Base-by-base conservation (phyloP, 2,329 filamentous ascomycete species). In the Polychaeton citri region DNA sequence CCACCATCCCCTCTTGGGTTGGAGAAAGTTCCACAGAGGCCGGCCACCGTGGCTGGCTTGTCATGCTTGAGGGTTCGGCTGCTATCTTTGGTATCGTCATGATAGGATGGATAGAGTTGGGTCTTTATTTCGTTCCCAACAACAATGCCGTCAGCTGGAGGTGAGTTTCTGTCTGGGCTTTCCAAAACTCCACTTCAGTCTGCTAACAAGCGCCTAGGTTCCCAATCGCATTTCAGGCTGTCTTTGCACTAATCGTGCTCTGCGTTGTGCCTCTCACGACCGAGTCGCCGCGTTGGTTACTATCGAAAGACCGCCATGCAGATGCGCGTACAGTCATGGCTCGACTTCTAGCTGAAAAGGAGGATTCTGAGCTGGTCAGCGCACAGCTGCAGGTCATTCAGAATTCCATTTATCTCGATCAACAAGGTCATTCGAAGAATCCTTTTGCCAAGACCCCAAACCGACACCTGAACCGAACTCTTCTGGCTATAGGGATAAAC, bases 151-250 rank as follows among this genome's bases (percentile, higher is more conserved):
- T 46, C 16, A 41, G 36, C 32, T 50, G 43, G 24, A 28, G 24
- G 24, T 28, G 24, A 28, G 24, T 12, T 10, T 10, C 7, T 28
- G 12, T 7, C 7, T 12, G 7, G 7, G n/a, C 24, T 28, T 12
- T 10, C 12, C 24, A 17, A 6, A 19, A 5, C 10, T 17, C 3
- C 4, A 32, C 30, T 10, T 3, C 5, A 15, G 13, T 32, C 10
- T 4, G 12, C 13, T 19, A 10, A 32, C 30, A 17, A 17, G 40
- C 42, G 51, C 50, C 12, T 15, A 28, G 58, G 6, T 62, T 63
- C 28, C 61, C 61, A 1, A 55, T 64, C 19, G 58, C 59, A 2
- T 60, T 65, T 40, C 61, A 64, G 45, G 57, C 56, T 3, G 43
- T 66, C 5, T 65, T 65, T 8, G 59, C 61, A 0, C 30, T 64